phyloP scores from a whole-genome alignment of 2,329 filamentous ascomycete species.

The Aotearoamyces nothofagi region DNA sequence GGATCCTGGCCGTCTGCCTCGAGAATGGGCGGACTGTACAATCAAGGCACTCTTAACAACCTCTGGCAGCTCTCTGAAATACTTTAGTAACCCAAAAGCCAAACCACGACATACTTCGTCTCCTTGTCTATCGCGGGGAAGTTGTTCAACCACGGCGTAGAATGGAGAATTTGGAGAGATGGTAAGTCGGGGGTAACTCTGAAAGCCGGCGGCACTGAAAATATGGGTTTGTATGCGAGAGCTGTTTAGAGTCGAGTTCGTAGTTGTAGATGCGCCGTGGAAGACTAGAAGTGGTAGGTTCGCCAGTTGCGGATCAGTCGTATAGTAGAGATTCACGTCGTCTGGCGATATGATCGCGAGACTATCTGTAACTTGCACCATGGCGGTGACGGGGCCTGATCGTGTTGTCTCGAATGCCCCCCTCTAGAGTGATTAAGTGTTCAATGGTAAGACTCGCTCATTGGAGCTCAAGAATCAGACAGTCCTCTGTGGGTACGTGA shows the following conservation, averaged over 20 bases:
- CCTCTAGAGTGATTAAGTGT: too few relatives aligned
- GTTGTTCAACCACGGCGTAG: constrained; percentile 76
- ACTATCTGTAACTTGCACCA: constrained; percentile 72
- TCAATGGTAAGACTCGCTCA: too few relatives aligned
- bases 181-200: constrained; percentile 80
- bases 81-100: constrained; percentile 86
- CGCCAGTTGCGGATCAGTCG: constrained; percentile 69
- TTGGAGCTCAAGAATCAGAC: too few relatives aligned
- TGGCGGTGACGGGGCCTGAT: too few relatives aligned
- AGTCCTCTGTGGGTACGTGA: too few relatives aligned
- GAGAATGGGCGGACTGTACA: constrained; percentile 23
- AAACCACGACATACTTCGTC: constrained; percentile 85
- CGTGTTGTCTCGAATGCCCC: too few relatives aligned
- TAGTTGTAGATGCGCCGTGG: constrained; percentile 79
- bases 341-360: constrained; percentile 64
- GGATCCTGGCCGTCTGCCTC: constrained; percentile 44
- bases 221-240: constrained; percentile 92
- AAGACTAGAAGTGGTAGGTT: constrained; percentile 77
- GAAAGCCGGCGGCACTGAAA: constrained; percentile 76
- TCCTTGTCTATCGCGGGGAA: constrained; percentile 88
- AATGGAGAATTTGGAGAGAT: constrained; percentile 85
- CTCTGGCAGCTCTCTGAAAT: constrained; percentile 76
- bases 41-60: constrained; percentile 58
- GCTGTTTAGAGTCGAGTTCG: constrained; percentile 74
- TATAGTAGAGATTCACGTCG: constrained; percentile 75